Evolutionary conservation across 129 eudicot genomes (phyloP).

Genomic region (Flaveria linearis): DNA sequence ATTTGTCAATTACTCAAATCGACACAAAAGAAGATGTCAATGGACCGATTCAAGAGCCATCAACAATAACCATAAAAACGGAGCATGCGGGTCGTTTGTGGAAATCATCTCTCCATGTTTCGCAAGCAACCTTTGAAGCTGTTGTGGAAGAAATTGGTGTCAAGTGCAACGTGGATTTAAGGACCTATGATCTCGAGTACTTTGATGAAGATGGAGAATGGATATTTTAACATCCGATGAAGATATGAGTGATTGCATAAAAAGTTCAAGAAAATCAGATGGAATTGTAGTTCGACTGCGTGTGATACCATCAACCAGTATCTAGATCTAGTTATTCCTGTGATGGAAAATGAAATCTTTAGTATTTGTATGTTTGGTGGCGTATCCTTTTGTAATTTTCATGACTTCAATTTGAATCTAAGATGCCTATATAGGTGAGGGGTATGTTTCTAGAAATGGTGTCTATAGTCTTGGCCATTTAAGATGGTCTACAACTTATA

Average conservation of each 20-base stretch:
- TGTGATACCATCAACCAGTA: background rate
- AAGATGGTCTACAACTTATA: too few species aligned
- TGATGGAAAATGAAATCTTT: too few species aligned
- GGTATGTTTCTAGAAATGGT: too few species aligned
- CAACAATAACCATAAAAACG: slow-evolving; percentile 30
- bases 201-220: slow-evolving; percentile 36
- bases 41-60: background rate
- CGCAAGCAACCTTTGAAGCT: slow-evolving; percentile 20
- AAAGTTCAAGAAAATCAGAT: background rate
- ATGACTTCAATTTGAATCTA: too few species aligned
- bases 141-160: slow-evolving; percentile 30
- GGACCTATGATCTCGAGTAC: slow-evolving; percentile 27
- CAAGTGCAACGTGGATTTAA: slow-evolving; percentile 22
- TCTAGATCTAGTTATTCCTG: too few species aligned
- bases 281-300: background rate
- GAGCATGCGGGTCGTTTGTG: slow-evolving; percentile 23
- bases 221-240: slow-evolving; percentile 35
- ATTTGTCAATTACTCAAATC: background rate
- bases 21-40: slow-evolving; percentile 1
- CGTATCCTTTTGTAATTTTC: too few species aligned
- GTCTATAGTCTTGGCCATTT: too few species aligned
- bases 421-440: too few species aligned
- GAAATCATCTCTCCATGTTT: slow-evolving; percentile 23
- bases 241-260: slow-evolving; percentile 18
- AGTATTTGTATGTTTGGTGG: too few species aligned